These are phyloP conservation scores for Medicago lupulina DNA, from an alignment of 306 rosid species.

Conservation along the genomic window DNA sequence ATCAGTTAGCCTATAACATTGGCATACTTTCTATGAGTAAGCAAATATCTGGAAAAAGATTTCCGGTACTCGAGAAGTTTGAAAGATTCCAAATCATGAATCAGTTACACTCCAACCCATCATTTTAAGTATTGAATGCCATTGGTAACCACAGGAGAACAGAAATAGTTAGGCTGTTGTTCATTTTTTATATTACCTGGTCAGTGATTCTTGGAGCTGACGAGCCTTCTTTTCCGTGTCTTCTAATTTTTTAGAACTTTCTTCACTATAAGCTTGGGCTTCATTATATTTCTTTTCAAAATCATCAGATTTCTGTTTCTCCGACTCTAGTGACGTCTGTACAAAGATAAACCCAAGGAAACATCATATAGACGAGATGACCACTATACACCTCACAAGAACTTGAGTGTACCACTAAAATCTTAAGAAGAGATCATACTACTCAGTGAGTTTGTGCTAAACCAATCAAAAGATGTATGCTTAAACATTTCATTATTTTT, in stretches of 20 bases:
- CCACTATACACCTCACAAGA: constrained; percentile 26
- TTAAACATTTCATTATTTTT: constrained; percentile 17
- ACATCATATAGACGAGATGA: constrained; percentile 38
- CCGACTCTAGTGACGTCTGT: constrained; percentile 64
- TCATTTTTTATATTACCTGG: constrained; percentile 62
- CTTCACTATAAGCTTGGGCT: constrained; percentile 58
- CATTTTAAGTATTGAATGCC: background rate
- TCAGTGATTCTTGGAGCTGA: constrained; percentile 76
- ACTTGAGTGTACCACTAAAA: constrained; percentile 18
- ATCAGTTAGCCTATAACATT: constrained; percentile 36
- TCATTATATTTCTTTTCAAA: constrained; percentile 67
- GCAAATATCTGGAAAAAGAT: constrained; percentile 7
- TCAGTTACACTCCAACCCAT: constrained; percentile 25
- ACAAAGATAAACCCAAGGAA: constrained; percentile 36
- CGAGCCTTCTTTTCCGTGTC: constrained; percentile 75
- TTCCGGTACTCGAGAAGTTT: constrained; percentile 20
- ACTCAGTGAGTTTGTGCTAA: constrained; percentile 19
- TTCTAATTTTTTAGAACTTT: constrained; percentile 58
- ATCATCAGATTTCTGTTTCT: constrained; percentile 63
- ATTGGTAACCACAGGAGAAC: constrained; percentile 24
- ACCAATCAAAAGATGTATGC: constrained; percentile 11
- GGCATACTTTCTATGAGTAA: constrained; percentile 26
- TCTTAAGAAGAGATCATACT: constrained; percentile 31
- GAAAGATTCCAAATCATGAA: constrained; percentile 29
- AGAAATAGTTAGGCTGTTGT: constrained; percentile 1